These are phyloP conservation scores for Nothophoma quercina DNA, from an alignment of 2,329 filamentous ascomycete genomes.

Conservation along the genomic window DNA sequence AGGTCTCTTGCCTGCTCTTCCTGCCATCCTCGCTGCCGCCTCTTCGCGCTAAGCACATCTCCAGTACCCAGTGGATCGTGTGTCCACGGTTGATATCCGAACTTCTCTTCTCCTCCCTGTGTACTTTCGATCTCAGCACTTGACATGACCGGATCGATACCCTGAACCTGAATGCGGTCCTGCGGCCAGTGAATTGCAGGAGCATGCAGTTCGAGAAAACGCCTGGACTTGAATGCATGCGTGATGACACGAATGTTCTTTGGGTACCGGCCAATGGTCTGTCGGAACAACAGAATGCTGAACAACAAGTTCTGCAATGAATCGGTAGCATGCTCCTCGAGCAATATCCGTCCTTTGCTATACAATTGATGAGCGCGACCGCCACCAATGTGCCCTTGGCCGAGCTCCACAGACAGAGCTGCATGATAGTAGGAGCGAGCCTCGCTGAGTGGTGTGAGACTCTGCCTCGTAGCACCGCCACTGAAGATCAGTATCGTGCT, in stretches of 20 bases:
- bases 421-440: conserved; percentile 48
- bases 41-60: conserved; percentile 48
- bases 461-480: conserved; percentile 62
- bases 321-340: conserved; percentile 79
- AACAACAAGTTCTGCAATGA: conserved; percentile 87
- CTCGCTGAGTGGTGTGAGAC: conserved; percentile 43
- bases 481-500: conserved; percentile 70
- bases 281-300: conserved; percentile 66
- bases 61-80: conserved; percentile 51
- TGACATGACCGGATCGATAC: conserved; percentile 56
- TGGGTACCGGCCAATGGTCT: conserved; percentile 51
- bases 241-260: conserved; percentile 54
- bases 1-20: conserved; percentile 24
- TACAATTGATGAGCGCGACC: conserved; percentile 42
- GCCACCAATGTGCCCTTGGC: conserved; percentile 33
- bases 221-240: conserved; percentile 56
- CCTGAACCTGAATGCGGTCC: conserved; percentile 51
- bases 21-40: conserved; percentile 52
- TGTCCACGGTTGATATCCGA: conserved; percentile 49
- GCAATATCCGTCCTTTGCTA: conserved; percentile 55
- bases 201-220: conserved; percentile 53
- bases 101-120: conserved; percentile 45
- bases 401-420: conserved; percentile 36
- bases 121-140: conserved; percentile 46
- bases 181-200: conserved; percentile 54